Evolutionary conservation across 169 alveolate genomes (phyloP).

Genomic region (Babesia caballi): DNA sequence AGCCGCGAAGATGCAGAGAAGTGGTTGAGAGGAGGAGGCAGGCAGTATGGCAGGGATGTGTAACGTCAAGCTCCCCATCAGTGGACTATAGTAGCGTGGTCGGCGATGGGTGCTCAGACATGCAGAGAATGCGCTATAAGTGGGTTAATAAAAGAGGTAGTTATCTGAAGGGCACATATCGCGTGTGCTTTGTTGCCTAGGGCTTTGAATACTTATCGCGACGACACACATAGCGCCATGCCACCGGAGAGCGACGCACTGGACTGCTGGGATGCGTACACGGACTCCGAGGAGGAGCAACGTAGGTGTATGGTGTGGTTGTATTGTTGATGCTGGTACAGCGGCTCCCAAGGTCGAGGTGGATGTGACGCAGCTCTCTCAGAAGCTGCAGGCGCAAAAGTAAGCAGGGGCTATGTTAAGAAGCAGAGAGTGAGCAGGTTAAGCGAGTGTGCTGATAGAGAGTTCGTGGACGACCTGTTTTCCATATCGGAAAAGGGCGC

Average conservation of each 20-base stretch:
- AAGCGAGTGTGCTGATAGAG: conserved; percentile 59
- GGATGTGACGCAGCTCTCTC: background rate
- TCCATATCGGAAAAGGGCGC: conserved; percentile 22
- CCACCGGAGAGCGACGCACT: conserved; percentile 41
- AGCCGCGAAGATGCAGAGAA: no score
- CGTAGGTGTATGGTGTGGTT: background rate
- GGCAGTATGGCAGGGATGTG: no score
- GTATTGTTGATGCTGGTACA: background rate
- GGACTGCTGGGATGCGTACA: conserved; percentile 63
- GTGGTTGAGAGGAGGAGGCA: no score
- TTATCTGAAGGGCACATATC: no score
- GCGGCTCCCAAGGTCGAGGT: background rate
- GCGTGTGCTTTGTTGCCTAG: no score
- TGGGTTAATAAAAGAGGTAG: no score
- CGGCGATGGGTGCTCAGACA: no score
- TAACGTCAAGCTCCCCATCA: background rate
- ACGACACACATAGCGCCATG: no score
- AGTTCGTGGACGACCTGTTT: conserved; percentile 55
- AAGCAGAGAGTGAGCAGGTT: background rate
- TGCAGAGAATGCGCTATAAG: no score
- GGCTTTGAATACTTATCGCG: no score
- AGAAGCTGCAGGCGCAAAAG: conserved; percentile 6
- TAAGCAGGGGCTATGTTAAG: background rate
- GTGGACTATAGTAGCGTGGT: no score
- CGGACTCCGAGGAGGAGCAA: conserved; percentile 54